Conservation (phyloP, 2,329 filamentous ascomycete genomes). For the Fusarium torreyae region DNA sequence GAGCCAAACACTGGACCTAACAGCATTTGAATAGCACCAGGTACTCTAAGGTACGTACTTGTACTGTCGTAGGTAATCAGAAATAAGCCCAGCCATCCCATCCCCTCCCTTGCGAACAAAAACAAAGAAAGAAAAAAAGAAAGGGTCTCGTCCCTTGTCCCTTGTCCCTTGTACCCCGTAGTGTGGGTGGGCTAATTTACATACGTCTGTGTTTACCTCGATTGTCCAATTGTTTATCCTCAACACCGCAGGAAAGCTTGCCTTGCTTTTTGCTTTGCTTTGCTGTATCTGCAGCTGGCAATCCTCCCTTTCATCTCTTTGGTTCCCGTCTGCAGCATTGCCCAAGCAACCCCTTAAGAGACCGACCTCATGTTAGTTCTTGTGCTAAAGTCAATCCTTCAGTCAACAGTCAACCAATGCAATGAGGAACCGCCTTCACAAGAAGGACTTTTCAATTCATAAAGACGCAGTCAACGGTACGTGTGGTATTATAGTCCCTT, state of each 20-base stretch:
- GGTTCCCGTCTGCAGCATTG: slow-evolving; percentile 6
- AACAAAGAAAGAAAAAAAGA: slow-evolving; percentile 11
- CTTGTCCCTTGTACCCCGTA: slow-evolving; percentile 1
- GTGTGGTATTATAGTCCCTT: slow-evolving; percentile 9
- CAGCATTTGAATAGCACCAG: background rate
- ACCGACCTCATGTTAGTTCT: background rate
- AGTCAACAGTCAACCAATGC: slow-evolving; percentile 20
- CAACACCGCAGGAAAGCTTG: slow-evolving; percentile 7
- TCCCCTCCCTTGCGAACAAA: slow-evolving; percentile 22
- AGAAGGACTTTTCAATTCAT: slow-evolving; percentile 56
- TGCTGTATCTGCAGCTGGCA: background rate
- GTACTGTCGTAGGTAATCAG: slow-evolving; percentile 12
- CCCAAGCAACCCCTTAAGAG: slow-evolving; percentile 28
- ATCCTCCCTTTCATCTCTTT: slow-evolving; percentile 11
- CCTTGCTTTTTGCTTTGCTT: slow-evolving; percentile 7
- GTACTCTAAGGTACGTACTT: slow-evolving; percentile 18
- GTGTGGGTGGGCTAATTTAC: slow-evolving; percentile 16
- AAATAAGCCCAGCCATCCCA: slow-evolving; percentile 26
- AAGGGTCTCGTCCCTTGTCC: background rate
- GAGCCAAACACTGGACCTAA: slow-evolving; percentile 20
- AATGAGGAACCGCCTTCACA: slow-evolving; percentile 55
- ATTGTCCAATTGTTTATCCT: slow-evolving; percentile 15
- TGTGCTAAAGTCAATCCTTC: background rate
- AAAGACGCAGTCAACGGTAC: slow-evolving; percentile 51
- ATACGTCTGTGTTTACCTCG: slow-evolving; percentile 22